phyloP scores from a whole-genome alignment of 352 stramenopile species.

The Peronosclerospora sorghi region DNA sequence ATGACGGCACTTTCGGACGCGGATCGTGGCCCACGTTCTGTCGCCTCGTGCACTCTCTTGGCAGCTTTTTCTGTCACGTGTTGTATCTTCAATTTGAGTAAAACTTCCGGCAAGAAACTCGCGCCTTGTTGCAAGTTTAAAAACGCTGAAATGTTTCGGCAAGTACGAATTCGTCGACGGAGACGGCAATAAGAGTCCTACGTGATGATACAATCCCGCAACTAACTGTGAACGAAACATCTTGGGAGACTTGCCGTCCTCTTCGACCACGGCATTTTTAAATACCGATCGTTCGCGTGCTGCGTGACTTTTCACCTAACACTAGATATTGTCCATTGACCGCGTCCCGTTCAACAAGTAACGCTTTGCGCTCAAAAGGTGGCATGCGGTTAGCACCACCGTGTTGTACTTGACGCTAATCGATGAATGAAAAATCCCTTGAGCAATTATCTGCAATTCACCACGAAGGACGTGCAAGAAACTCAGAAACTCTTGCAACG shows the following conservation, averaged over 20 bases:
- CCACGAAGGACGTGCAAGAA: conserved; percentile 66
- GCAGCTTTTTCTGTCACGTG: conserved; percentile 21
- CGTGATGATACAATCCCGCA: conserved; percentile 66
- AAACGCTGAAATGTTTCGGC: conserved; percentile 82
- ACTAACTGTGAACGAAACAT: conserved; percentile 82
- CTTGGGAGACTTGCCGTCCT: conserved; percentile 29
- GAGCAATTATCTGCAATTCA: conserved; percentile 67
- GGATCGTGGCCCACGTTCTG: conserved; percentile 21
- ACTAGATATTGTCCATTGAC: conserved; percentile 48
- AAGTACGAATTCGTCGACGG: conserved; percentile 78
- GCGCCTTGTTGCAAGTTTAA: conserved; percentile 70
- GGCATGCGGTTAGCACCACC: conserved; percentile 78
- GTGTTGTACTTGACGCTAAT: conserved; percentile 87
- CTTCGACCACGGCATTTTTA: conserved; percentile 59
- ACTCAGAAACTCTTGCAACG: conserved; percentile 79
- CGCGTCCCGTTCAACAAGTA: conserved; percentile 34
- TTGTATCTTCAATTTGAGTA: conserved; percentile 32
- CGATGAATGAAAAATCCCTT: conserved; percentile 78
- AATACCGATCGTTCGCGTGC: conserved; percentile 67
- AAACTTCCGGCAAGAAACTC: conserved; percentile 60
- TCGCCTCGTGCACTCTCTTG: conserved; percentile 20
- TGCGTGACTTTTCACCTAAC: conserved; percentile 42
- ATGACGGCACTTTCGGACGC: conserved; percentile 34
- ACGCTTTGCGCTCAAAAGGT: conserved; percentile 60
- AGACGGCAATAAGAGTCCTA: conserved; percentile 67